Evolutionary conservation across 2,329 filamentous ascomycete genomes (phyloP), one percentile per base, ranked within the genome.

Genomic region (Talaromyces rugulosus): DNA sequence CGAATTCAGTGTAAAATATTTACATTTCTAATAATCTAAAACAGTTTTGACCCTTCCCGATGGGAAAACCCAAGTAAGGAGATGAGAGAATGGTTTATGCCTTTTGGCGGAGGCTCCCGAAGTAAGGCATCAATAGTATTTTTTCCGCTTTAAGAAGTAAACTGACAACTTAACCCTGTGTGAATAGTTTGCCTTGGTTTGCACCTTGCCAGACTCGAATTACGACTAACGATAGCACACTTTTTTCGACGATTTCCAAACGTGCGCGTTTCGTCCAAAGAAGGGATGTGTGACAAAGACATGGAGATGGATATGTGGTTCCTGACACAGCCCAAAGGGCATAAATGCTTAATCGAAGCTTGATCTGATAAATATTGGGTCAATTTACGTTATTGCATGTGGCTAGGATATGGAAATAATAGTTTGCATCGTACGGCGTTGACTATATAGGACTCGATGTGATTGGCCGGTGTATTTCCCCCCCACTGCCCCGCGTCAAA

Each of bases 91-190:
- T 83, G 83, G 12, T 89, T 89, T 67, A 87, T 85, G 79, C 86
- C 87, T 0, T 90, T 90, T 71, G 84, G 87, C 1, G 87, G 83
- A 18, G 87, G 88, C 0, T 83, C 87, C 0, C 77, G 87, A 30
- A 87, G 57, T 63, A 60, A 57, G 61, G 30, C 7, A 36, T 9
- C 9, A 28, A 27, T 27, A 5, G 5, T 1, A 33, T 7, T 11
- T 51, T 28, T 31, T 27, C 11, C 12, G 7, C 2, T 2, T 30
- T 7, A 36, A 23, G 2, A n/a, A 18, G 12, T 36, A 7, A 7
- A 40, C 58, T 47, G 16, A 42, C 52, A 42, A 51, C 3, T 47
- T 27, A 2, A 50, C 47, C 11, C 4, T 42, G 4, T 8, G n/a
- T 4, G 56, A 47, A 27, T 4, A 63, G 61, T 87, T 73, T 90